Evolutionary conservation across 495 filamentous ascomycete species (phyloP), one percentile per base, ranked within the genome.

Genomic region (Aspergillus nanangensis): DNA sequence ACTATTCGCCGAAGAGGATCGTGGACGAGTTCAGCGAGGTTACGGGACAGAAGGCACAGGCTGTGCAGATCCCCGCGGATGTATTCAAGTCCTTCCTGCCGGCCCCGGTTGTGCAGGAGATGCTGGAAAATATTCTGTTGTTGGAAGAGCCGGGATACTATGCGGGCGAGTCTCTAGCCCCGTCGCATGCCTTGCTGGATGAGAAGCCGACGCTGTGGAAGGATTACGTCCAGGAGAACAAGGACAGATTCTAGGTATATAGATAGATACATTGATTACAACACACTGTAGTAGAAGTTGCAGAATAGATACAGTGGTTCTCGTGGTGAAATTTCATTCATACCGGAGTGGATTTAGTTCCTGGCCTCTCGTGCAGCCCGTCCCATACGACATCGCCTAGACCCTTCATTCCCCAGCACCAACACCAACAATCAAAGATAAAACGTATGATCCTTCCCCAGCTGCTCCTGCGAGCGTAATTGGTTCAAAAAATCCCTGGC

Each of bases 61-160:
- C 61, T 42, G 41, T 58, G 5, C 55, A 78, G 48, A 11, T 81
- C 14, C 56, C 71, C 9, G 55, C 67, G 20, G 72, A 80, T 15
- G 51, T 56, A 9, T 84, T 67, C 56, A 74, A 69, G 55, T 49
- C 53, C 1, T 66, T 63, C 39, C 48, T 69, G 47, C 70, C 74
- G 8, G 66, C 70, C 8, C 54, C 56, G 11, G 54, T 61, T 0
- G 65, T 63, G n/a, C 51, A 75, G 43, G 77, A 81, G 57, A 20
- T 82, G 47, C 60, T 73, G 46, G 72, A 83, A 64, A 83, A 78
- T 43, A 69, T 74, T 62, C 57, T 66, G 11, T 57, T 80, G 36
- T 51, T 79, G 36, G 55, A 69, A 19, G 63, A 73, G 10, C 72
- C 63, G 43, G 76, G 76, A 3, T 81, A 81, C 46, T 82, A 70